These are phyloP conservation scores for Taiozyma onychis DNA, from an alignment of 1,139 yeast species.

Conservation along the genomic window DNA sequence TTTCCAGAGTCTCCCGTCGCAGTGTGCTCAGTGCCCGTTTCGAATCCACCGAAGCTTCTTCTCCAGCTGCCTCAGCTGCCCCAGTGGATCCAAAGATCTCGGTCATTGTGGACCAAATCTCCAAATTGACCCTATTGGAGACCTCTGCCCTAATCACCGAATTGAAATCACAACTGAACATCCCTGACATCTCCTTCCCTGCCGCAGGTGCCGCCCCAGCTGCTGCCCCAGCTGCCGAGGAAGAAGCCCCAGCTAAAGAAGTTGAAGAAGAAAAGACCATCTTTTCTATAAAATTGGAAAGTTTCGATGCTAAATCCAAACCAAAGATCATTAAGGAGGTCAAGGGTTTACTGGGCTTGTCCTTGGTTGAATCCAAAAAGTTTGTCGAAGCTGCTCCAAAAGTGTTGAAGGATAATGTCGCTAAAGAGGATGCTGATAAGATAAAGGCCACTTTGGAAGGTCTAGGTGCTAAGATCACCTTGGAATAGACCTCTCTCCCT, in stretches of 20 bases:
- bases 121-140: conserved; percentile 83
- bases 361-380: conserved; percentile 95
- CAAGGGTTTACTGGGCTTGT: conserved; percentile 83
- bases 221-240: conserved; percentile 67
- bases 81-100: conserved; percentile 86
- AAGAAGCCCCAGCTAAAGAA: conserved; percentile 72
- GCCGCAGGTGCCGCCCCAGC: conserved; percentile 63
- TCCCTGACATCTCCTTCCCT: conserved; percentile 90
- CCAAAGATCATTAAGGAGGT: conserved; percentile 98
- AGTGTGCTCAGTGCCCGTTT: conserved; percentile 28
- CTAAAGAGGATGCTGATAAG: conserved; percentile 69
- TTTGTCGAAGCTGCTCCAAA: conserved; percentile 98
- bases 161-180: conserved; percentile 80
- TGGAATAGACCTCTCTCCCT: conserved; percentile 48
- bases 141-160: conserved; percentile 81
- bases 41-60: conserved; percentile 44
- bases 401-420: conserved; percentile 57
- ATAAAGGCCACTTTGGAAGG: conserved; percentile 90
- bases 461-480: conserved; percentile 85
- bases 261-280: conserved; percentile 90
- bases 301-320: conserved; percentile 91
- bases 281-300: conserved; percentile 85
- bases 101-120: conserved; percentile 83
- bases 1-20: neutral
- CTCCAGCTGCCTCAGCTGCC: conserved; percentile 33